phyloP scores from a whole-genome alignment of 1,284 basidiomycete species.

The Ganoderma lingzhi region DNA sequence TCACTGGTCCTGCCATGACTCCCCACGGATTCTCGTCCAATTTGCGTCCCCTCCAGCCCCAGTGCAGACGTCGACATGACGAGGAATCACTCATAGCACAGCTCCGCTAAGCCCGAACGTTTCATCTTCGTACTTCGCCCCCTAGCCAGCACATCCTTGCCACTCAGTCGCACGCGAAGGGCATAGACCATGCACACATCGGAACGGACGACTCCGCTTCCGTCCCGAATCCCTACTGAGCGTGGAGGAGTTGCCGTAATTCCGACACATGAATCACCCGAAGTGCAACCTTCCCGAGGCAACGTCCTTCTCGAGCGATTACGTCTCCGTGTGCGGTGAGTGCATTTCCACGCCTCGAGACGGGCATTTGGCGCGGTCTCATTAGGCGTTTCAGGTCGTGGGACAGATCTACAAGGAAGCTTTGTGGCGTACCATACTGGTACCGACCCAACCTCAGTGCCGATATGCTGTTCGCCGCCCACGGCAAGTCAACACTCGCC shows the following conservation, averaged over 20 bases:
- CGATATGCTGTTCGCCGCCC: neutral
- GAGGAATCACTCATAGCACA: neutral
- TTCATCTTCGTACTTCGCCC: neutral
- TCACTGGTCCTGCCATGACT: neutral
- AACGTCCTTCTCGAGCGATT: neutral
- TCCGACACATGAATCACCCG: neutral
- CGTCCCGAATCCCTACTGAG: neutral
- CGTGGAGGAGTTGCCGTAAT: neutral
- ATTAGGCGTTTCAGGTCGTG: constrained; percentile 1
- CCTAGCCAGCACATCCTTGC: neutral
- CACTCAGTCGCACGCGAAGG: neutral
- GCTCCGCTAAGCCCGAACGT: neutral
- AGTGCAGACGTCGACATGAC: neutral
- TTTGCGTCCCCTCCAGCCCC: neutral
- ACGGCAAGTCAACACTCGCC: neutral
- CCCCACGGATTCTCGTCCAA: neutral
- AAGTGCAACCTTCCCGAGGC: constrained; percentile 4
- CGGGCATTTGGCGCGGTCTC: neutral
- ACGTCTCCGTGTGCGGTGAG: neutral
- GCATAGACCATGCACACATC: neutral
- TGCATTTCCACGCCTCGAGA: neutral
- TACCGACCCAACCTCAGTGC: neutral
- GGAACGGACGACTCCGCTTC: neutral
- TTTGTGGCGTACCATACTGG: neutral
- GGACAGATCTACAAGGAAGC: neutral